Evolutionary conservation across 441 rosid species (phyloP).

Genomic region (Jatropha podagrica): DNA sequence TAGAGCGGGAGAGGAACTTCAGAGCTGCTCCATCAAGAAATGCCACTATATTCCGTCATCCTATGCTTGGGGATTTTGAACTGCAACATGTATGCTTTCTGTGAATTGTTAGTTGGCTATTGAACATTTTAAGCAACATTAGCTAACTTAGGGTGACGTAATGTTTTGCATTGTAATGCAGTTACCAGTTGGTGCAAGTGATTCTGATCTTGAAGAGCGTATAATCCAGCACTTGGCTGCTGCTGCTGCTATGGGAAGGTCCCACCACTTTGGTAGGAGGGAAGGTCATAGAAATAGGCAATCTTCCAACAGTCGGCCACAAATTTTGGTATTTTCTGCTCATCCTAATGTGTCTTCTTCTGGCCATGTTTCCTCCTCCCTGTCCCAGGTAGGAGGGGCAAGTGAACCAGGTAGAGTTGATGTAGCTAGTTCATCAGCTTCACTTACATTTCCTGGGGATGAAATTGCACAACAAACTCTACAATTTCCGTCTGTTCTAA

Average conservation of each 20-base stretch:
- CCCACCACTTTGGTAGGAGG: conserved; percentile 70
- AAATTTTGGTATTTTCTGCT: conserved; percentile 69
- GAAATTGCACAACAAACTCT: conserved; percentile 32
- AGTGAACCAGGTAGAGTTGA: conserved; percentile 41
- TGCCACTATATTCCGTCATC: conserved; percentile 85
- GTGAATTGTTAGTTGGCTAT: neutral
- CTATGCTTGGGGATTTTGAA: conserved; percentile 90
- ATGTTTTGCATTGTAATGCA: conserved; percentile 30
- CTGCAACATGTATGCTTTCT: conserved; percentile 69
- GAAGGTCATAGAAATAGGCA: conserved; percentile 70
- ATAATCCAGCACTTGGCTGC: conserved; percentile 95
- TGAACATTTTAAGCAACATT: neutral
- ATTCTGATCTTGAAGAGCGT: conserved; percentile 87
- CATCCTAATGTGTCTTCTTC: conserved; percentile 41
- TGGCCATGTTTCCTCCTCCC: conserved; percentile 52
- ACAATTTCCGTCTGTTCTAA: conserved; percentile 26
- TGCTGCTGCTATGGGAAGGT: conserved; percentile 89
- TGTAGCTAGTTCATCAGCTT: conserved; percentile 43
- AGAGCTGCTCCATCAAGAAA: conserved; percentile 67
- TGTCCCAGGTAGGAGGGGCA: conserved; percentile 38
- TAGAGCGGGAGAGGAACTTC: conserved; percentile 73
- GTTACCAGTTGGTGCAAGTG: conserved; percentile 81
- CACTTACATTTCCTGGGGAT: conserved; percentile 32
- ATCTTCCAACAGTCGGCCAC: conserved; percentile 59
- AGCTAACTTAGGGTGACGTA: neutral